A percentile compares a stretch with the other conserved stretches of the same genome.
Conservation (phyloP, 2,329 filamentous ascomycete genomes). For the Botrytis pseudocinerea region DNA sequence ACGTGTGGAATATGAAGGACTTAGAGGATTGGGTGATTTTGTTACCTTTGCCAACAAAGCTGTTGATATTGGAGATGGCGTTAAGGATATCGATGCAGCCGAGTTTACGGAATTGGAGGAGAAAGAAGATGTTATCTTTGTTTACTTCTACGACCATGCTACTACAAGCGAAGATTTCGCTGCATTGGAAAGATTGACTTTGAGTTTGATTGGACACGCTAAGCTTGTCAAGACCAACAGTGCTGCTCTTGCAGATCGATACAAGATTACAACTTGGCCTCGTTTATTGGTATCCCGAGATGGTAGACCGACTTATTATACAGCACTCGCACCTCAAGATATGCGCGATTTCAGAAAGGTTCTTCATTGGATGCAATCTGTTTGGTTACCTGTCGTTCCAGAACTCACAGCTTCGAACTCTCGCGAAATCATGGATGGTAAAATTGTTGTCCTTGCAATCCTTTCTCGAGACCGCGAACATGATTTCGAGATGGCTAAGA, state of each 20-base stretch:
- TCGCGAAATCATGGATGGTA: conserved; percentile 90
- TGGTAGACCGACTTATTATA: conserved; percentile 87
- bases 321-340: conserved; percentile 79
- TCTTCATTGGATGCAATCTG: conserved; percentile 89
- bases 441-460: conserved; percentile 90
- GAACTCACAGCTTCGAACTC: conserved; percentile 91
- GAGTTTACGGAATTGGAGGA: conserved; percentile 81
- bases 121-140: conserved; percentile 92
- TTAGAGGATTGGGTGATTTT: conserved; percentile 89
- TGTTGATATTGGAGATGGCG: conserved; percentile 71
- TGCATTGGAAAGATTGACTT: conserved; percentile 80
- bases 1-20: conserved; percentile 87
- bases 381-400: conserved; percentile 94
- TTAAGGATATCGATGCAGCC: conserved; percentile 76
- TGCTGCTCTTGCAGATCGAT: conserved; percentile 71
- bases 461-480: conserved; percentile 78
- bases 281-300: conserved; percentile 85
- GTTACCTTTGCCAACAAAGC: conserved; percentile 85
- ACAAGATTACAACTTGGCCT: conserved; percentile 98
- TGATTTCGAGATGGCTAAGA: conserved; percentile 74
- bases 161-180: conserved; percentile 90
- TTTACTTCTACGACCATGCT: conserved; percentile 97
- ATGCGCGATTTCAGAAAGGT: conserved; percentile 86
- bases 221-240: conserved; percentile 92
- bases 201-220: conserved; percentile 87